Conservation (phyloP, 331 rosid genomes). For the Telfairia occidentalis region DNA sequence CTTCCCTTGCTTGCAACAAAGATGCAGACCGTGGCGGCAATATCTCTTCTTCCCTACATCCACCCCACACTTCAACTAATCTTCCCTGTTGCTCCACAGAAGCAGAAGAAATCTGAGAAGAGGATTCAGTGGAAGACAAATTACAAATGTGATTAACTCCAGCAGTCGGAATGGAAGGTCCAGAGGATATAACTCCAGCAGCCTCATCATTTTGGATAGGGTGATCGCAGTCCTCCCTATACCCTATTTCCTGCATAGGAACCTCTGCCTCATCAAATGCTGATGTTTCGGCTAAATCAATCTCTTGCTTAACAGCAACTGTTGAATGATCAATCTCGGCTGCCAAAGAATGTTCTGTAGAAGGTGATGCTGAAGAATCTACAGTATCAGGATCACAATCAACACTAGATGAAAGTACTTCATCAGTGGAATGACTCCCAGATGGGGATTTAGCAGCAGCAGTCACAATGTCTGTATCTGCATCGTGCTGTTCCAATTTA, state of each 20-base stretch:
- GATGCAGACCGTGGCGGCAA: conserved; percentile 11
- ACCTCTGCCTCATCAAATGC: conserved; percentile 23
- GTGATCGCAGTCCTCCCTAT: conserved; percentile 25
- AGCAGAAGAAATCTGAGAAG: conserved; percentile 21
- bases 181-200: conserved; percentile 17
- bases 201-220: conserved; percentile 20
- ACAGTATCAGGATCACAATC: conserved; percentile 20
- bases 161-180: conserved; percentile 22
- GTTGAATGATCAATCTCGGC: conserved; percentile 21
- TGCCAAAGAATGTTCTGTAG: conserved; percentile 22
- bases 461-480: conserved; percentile 43
- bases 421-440: conserved; percentile 30
- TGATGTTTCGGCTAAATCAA: conserved; percentile 15
- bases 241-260: conserved; percentile 22
- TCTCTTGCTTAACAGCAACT: conserved; percentile 15
- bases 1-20: conserved; percentile 47
- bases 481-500: conserved; percentile 37
- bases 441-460: conserved; percentile 19
- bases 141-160: conserved; percentile 21
- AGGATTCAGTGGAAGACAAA: conserved; percentile 18
- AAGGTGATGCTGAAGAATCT: conserved; percentile 31
- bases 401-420: conserved; percentile 25
- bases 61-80: conserved; percentile 21
- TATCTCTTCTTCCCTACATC: conserved; percentile 18
- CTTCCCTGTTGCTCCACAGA: conserved; percentile 16